Conservation (phyloP, 805 yeast genomes). For the Yarrowia hollandica region DNA sequence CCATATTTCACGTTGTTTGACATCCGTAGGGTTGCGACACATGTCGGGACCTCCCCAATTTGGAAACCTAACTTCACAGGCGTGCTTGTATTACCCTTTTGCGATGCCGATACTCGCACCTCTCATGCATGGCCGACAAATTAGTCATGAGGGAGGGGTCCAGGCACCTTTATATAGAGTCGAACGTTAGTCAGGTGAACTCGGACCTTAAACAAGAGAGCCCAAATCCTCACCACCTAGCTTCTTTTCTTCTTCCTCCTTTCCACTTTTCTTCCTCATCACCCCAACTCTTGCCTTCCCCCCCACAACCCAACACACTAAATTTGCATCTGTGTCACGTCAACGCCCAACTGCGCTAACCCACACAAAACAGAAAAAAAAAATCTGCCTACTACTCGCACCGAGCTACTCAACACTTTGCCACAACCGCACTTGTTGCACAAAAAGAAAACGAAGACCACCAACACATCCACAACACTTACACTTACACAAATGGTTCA, state of each 20-base stretch:
- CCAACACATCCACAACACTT: not conserved
- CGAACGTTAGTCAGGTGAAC: constrained; percentile 4
- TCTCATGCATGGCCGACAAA: not conserved
- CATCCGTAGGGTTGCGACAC: not conserved
- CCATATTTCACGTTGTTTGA: not conserved
- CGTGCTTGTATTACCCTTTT: constrained; percentile 15
- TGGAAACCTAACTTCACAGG: constrained; percentile 4
- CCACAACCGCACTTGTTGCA: not conserved
- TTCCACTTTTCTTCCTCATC: not conserved
- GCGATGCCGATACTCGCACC: constrained; percentile 11
- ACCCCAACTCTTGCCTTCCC: no score
- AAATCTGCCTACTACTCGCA: no score
- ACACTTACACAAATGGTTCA: constrained; percentile 33
- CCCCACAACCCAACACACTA: no score
- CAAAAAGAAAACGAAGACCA: no score
- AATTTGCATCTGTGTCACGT: not conserved
- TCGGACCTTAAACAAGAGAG: no score
- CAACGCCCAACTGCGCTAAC: not conserved
- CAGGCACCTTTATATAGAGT: constrained; percentile 5
- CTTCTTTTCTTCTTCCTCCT: not conserved
- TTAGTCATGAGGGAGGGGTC: constrained; percentile 2
- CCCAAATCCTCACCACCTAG: no score
- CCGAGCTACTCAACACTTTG: not conserved
- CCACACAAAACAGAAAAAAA: not conserved
- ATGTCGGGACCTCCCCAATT: constrained; percentile 3